phyloP scores from a whole-genome alignment of 768 basidiomycete genomes.

The Boletus vinaceobasis region DNA sequence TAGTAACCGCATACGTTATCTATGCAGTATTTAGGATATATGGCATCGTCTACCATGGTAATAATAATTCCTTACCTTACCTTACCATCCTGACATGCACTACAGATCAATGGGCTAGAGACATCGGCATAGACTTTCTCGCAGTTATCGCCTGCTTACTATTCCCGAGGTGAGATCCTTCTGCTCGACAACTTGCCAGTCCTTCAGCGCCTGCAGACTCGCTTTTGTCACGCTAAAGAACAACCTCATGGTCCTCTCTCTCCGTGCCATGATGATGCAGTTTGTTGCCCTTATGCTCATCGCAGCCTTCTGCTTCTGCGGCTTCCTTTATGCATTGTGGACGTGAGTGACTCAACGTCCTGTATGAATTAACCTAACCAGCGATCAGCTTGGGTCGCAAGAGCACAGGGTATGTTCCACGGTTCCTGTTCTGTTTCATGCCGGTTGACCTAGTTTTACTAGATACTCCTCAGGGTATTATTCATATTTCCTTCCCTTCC shows the following conservation, averaged over 20 bases:
- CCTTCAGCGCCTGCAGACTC: conserved; percentile 45
- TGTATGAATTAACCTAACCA: conserved; percentile 7
- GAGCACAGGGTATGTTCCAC: conserved; percentile 46
- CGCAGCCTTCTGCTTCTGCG: conserved; percentile 86
- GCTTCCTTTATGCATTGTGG: conserved; percentile 91
- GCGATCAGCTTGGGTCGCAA: conserved; percentile 56
- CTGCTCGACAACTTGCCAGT: neutral
- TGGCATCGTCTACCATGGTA: conserved; percentile 65
- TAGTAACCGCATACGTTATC: conserved; percentile 74
- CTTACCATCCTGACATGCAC: neutral
- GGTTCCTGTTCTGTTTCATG: neutral
- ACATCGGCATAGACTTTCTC: conserved; percentile 75
- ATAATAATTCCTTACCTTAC: neutral
- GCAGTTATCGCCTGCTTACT: conserved; percentile 87
- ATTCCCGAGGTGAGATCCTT: conserved; percentile 68
- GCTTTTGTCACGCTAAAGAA: conserved; percentile 88
- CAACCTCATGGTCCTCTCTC: conserved; percentile 74
- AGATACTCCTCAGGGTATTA: conserved; percentile 36
- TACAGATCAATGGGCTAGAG: conserved; percentile 61
- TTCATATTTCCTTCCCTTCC: neutral
- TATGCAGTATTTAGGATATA: conserved; percentile 78
- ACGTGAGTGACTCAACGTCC: conserved; percentile 55
- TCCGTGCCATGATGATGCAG: conserved; percentile 91
- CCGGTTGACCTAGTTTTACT: conserved; percentile 16
- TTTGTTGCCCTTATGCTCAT: conserved; percentile 82